Conservation (phyloP, 1,284 basidiomycete species). For the Trametes polyzona region DNA sequence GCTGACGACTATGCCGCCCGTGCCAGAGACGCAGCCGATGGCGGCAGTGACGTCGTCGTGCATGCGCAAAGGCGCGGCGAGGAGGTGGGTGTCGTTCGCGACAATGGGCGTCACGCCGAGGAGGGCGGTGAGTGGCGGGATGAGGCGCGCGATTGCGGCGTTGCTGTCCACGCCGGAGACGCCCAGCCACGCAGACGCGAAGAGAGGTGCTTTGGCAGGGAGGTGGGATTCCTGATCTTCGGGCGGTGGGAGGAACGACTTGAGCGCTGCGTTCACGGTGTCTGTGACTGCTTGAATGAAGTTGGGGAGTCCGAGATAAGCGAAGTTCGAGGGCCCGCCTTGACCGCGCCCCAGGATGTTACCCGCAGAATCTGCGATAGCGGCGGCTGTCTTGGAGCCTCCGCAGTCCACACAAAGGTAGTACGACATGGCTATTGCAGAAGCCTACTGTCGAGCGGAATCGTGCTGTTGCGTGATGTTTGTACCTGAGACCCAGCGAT, state of each 20-base stretch:
- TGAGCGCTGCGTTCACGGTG: constrained; percentile 59
- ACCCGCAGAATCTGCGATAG: constrained; percentile 59
- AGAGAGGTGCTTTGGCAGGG: constrained; percentile 44
- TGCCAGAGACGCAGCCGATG: constrained; percentile 71
- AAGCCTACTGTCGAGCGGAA: neutral
- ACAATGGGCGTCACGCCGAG: constrained; percentile 62
- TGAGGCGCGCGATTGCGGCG: constrained; percentile 56
- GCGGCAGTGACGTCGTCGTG: constrained; percentile 61
- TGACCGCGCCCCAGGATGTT: constrained; percentile 61
- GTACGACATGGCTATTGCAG: constrained; percentile 48
- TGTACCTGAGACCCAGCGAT: neutral
- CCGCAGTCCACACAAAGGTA: constrained; percentile 83
- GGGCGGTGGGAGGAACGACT: constrained; percentile 42
- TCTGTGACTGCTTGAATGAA: constrained; percentile 52
- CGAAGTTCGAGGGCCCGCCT: constrained; percentile 71
- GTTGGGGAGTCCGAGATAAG: constrained; percentile 56
- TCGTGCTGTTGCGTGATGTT: neutral
- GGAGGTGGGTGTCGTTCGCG: constrained; percentile 75
- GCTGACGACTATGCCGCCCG: constrained; percentile 70
- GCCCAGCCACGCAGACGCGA: constrained; percentile 76
- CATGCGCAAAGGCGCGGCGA: constrained; percentile 69
- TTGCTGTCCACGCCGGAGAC: constrained; percentile 78
- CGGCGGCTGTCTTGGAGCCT: constrained; percentile 79
- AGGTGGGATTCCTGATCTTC: constrained; percentile 32
- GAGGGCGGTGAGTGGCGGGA: constrained; percentile 54